phyloP scores from a whole-genome alignment of 1,284 basidiomycete species.

The Rugosomyces carneus region DNA sequence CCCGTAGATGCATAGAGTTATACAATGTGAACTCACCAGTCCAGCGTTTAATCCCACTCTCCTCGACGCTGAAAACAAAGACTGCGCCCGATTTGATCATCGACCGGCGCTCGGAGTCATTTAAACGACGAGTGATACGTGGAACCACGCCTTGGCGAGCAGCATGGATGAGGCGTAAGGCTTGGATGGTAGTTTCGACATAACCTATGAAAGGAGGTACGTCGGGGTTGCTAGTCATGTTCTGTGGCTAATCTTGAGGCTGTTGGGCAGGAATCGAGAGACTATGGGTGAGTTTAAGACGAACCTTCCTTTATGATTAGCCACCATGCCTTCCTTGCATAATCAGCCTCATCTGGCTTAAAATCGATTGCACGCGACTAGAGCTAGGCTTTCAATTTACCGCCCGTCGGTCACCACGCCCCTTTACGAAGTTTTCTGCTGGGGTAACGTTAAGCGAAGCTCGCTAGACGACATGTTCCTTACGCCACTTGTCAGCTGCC shows the following conservation, averaged over 20 bases:
- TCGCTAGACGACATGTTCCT: constrained; percentile 30
- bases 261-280: constrained; percentile 42
- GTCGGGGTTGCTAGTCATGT: constrained; percentile 41
- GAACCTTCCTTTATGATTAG: constrained; percentile 39
- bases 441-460: constrained; percentile 34
- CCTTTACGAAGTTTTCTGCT: constrained; percentile 28
- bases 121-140: constrained; percentile 70
- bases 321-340: constrained; percentile 27
- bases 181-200: constrained; percentile 74
- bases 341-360: constrained; percentile 29
- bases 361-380: constrained; percentile 29
- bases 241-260: constrained; percentile 39
- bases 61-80: constrained; percentile 78
- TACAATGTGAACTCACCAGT: constrained; percentile 38
- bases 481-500: constrained; percentile 37
- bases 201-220: constrained; percentile 60
- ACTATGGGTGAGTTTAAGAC: constrained; percentile 33
- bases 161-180: constrained; percentile 73
- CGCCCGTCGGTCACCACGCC: constrained; percentile 31
- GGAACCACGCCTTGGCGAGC: constrained; percentile 68
- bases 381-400: constrained; percentile 22
- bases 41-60: constrained; percentile 82
- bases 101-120: constrained; percentile 65
- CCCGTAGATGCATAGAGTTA: constrained; percentile 2
- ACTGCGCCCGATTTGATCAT: constrained; percentile 78